Evolutionary conservation across 345 rosid genomes (phyloP).

Genomic region (Geranium brycei): DNA sequence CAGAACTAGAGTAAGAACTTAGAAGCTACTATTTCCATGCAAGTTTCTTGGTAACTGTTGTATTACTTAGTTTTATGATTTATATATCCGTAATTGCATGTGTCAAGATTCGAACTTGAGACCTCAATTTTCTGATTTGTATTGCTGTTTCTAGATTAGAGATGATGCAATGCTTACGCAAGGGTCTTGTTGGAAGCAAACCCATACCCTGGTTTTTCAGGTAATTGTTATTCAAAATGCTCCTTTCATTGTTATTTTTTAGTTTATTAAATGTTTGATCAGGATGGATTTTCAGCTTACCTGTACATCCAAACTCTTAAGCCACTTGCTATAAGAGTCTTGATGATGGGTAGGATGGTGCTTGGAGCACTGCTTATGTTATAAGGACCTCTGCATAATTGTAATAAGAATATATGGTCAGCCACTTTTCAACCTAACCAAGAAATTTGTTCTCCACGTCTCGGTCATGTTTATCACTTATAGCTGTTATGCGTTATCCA

Average conservation of each 20-base stretch:
- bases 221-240: neutral
- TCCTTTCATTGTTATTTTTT: no score
- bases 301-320: conserved; percentile 38
- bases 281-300: conserved; percentile 5
- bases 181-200: neutral
- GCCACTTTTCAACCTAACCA: no score
- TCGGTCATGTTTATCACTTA: neutral
- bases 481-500: neutral
- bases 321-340: conserved; percentile 20
- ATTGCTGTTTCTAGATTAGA: no score
- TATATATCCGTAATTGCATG: no score
- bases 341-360: conserved; percentile 27
- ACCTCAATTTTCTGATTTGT: no score
- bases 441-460: no score
- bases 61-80: no score
- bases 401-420: neutral
- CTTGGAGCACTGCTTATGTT: conserved; percentile 21
- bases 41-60: neutral
- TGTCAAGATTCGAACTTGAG: no score
- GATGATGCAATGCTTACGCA: neutral
- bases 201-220: neutral
- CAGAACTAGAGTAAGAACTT: no score
- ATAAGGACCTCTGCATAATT: conserved; percentile 7
- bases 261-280: no score
- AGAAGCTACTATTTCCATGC: no score